phyloP scores from a whole-genome alignment of 345 rosid genomes.

The Litchi chinensis region DNA sequence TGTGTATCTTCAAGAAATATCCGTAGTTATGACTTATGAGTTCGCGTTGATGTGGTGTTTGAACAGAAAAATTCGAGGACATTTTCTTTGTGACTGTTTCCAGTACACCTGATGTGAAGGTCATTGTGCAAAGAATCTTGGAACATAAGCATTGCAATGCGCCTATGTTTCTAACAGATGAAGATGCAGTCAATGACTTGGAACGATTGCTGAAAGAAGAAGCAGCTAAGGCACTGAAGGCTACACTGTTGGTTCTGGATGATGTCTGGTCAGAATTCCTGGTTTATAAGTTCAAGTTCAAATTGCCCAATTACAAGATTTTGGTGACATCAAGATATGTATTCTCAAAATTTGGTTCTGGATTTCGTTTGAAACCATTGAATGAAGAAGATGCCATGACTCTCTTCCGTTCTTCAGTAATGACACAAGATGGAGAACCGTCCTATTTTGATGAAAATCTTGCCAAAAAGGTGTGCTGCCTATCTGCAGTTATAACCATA shows the following conservation, averaged over 20 bases:
- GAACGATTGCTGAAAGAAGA: constrained; percentile 26
- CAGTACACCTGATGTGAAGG: constrained; percentile 35
- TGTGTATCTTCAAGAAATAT: neutral
- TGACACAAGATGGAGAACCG: neutral
- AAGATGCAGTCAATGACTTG: constrained; percentile 30
- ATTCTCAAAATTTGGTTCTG: constrained; percentile 38
- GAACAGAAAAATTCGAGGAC: constrained; percentile 47
- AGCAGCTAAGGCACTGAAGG: constrained; percentile 12
- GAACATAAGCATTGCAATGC: constrained; percentile 18
- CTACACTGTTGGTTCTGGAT: constrained; percentile 66
- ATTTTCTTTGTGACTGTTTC: constrained; percentile 55
- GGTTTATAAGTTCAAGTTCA: constrained; percentile 27
- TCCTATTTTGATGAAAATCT: constrained; percentile 29
- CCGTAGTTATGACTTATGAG: neutral
- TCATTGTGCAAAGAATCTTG: constrained; percentile 36
- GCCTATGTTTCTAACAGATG: constrained; percentile 27
- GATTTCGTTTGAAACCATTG: constrained; percentile 38
- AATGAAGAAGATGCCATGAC: constrained; percentile 35
- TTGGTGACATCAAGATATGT: constrained; percentile 63
- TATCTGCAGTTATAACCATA: neutral
- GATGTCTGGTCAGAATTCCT: constrained; percentile 61
- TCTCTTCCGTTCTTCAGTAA: constrained; percentile 45
- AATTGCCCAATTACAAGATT: constrained; percentile 44
- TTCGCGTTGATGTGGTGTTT: neutral
- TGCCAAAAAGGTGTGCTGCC: constrained; percentile 33